Evolutionary conservation across 192 early-diverging fungal species (phyloP), one percentile per base, ranked within the genome.

Genomic region (Glomus cerebriforme): DNA sequence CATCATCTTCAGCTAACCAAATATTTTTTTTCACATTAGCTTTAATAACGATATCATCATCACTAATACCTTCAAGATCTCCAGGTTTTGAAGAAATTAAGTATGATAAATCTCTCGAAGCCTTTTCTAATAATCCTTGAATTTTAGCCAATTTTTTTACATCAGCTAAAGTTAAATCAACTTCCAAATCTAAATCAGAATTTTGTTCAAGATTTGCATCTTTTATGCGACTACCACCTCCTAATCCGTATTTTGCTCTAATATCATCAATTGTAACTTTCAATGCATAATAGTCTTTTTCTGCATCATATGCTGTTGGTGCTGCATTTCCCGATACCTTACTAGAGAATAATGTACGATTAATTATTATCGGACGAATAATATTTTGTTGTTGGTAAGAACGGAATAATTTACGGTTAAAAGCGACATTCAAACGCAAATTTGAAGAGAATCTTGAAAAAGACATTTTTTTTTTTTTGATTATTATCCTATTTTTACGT

Each of bases 221-320:
- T 66, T 77, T 77, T 24, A 77, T 77, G n/a, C 39, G 59, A 49
- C 9, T 47, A 45, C 75, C 75, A 1, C 75, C 74, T 10, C n/a
- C 13, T 45, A 77, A 49, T 26, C 75, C 75, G 66, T 77, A 77
- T 49, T 77, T 77, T 29, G 75, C 75, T 15, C 63, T 22, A 31
- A 77, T 77, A 24, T 77, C 75, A 77, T 77, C 75, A 54, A 77
- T 64, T 24, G 75, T 77, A 45, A 63, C 45, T 47, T 77, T 77
- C 22, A 77, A 32, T 10, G 64, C 45, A 39, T 63, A 77, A 49
- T 66, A 77, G 19, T 77, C 75, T 66, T 77, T 77, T 24, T 77
- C 75, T 9, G 34, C 63, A 0, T 77, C 75, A 32, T 77, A 77
- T 26, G 63, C 64, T 66, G 75, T 77, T 59, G 60, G 75, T 24